A percentile compares a stretch with the other conserved stretches of the same genome.
phyloP scores from a whole-genome alignment of 2,329 filamentous ascomycete genomes.

The Ustulina deusta region DNA sequence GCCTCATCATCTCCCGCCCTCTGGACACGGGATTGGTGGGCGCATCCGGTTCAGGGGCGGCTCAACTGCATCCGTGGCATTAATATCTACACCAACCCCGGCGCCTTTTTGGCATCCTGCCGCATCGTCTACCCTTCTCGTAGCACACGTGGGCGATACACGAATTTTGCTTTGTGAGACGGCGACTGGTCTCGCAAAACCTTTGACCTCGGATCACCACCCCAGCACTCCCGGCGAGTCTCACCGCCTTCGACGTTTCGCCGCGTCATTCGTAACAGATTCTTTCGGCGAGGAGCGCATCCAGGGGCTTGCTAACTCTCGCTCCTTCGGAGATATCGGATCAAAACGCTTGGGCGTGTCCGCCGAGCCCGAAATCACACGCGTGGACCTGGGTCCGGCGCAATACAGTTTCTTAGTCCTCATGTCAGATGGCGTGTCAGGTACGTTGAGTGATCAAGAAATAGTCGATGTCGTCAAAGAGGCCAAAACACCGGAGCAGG shows the following conservation, averaged over 20 bases:
- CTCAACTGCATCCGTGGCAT: constrained; percentile 87
- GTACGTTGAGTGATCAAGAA: constrained; percentile 89
- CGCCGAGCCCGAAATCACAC: constrained; percentile 89
- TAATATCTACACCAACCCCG: constrained; percentile 92
- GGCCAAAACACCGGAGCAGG: constrained; percentile 89
- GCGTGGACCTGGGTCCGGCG: constrained; percentile 81
- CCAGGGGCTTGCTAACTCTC: constrained; percentile 90
- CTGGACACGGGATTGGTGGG: constrained; percentile 76
- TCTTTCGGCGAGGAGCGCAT: constrained; percentile 98
- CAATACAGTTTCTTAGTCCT: constrained; percentile 92
- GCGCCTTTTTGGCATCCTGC: constrained; percentile 96
- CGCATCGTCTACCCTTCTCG: constrained; percentile 83
- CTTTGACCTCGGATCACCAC: constrained; percentile 91
- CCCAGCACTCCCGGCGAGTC: constrained; percentile 88
- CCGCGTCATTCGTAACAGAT: constrained; percentile 87
- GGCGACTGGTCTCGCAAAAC: constrained; percentile 79
- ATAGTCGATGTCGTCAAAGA: constrained; percentile 97
- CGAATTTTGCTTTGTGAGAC: constrained; percentile 91
- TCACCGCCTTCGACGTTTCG: constrained; percentile 84
- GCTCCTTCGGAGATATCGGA: constrained; percentile 91
- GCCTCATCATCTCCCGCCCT: constrained; percentile 65
- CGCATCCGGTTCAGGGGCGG: constrained; percentile 87
- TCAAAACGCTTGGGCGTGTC: constrained; percentile 94
- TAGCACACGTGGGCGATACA: constrained; percentile 94
- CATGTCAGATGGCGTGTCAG: constrained; percentile 89